Base-by-base conservation (phyloP, 2,329 filamentous ascomycete species). In the Sarocladium oryzae region DNA sequence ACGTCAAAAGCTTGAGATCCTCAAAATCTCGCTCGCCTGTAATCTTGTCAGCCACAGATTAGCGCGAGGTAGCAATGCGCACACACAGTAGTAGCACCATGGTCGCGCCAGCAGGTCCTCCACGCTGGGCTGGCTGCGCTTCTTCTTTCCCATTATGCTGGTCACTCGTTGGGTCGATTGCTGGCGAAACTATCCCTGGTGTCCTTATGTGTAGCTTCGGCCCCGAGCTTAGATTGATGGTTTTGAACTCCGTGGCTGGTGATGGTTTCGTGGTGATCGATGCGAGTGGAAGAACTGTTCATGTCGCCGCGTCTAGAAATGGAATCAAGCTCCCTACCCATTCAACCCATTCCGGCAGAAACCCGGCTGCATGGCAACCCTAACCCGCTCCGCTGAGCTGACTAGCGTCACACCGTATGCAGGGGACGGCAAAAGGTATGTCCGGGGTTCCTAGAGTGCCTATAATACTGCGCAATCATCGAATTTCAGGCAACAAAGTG, bases 11-110 rank as follows among this genome's bases (percentile, higher is more conserved):
- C 75, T 96, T 96, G 43, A 96, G 70, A 68, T 99, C 93, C 68
- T 97, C 91, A 66, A 97, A 99, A 71, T 97, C 92, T 73, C 92
- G 88, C 71, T 99, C 93, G 70, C 81, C 81, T 85, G 51, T 2
- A 16, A 26, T n/a, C 56, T 61, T 62, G 66, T 62, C 52, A 64
- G 55, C 41, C 51, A n/a, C 20, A 23, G 45, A 13, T 10, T 28
- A 3, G 7, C 7, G 5, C 15, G 6, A 28, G 5, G 6, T 10
- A 7, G 21, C 23, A 16, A 23, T 15, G 28, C 23, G 36, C 40
- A 52, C 69, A 33, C 58, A 85, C 93, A 99, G 75, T 99, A 99
- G 73, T 96, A 99, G 74, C 93, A 99, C 91, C 91, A 97, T 48
- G 92, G 87, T 53, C 91, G 86, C 58, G 77, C 75, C 56, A 99